Conservation (phyloP, 441 rosid genomes). For the Cnidoscolus chayamansa region DNA sequence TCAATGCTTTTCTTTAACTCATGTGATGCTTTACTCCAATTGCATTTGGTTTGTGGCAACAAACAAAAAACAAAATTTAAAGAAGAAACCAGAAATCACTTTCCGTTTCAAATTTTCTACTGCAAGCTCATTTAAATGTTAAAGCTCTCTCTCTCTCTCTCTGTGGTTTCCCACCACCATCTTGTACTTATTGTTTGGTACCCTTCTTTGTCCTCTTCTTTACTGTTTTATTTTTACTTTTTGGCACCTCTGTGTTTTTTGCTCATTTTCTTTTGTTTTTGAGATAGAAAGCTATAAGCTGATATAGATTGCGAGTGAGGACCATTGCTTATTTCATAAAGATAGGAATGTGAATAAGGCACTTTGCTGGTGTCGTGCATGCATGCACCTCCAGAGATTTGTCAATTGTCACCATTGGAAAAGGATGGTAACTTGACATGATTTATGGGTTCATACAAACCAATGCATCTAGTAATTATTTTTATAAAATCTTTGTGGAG, state of each 20-base stretch:
- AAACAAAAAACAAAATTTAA: constrained; percentile 5
- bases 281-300: not conserved
- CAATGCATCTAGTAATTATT: too few relatives aligned
- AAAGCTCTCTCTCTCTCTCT: constrained; percentile 11
- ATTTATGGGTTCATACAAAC: too few relatives aligned
- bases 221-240: not conserved
- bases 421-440: too few relatives aligned
- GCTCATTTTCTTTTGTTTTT: not conserved
- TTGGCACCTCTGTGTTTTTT: not conserved
- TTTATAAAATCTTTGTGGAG: too few relatives aligned
- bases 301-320: too few relatives aligned
- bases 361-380: too few relatives aligned
- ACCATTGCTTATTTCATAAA: too few relatives aligned
- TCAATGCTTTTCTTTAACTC: constrained; percentile 10
- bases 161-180: too few relatives aligned
- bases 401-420: too few relatives aligned
- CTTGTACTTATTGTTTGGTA: not conserved
- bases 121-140: constrained; percentile 47
- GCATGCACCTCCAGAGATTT: too few relatives aligned
- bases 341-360: too few relatives aligned
- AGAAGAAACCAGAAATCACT: constrained; percentile 6
- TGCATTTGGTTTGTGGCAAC: not conserved
- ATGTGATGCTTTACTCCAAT: not conserved
- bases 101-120: constrained; percentile 35
- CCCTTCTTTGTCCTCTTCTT: constrained; percentile 19